Percentiles rank a stretch among this genome's conserved stretches.
phyloP scores from a whole-genome alignment of 495 filamentous ascomycete species.

The Xylaria acuta region DNA sequence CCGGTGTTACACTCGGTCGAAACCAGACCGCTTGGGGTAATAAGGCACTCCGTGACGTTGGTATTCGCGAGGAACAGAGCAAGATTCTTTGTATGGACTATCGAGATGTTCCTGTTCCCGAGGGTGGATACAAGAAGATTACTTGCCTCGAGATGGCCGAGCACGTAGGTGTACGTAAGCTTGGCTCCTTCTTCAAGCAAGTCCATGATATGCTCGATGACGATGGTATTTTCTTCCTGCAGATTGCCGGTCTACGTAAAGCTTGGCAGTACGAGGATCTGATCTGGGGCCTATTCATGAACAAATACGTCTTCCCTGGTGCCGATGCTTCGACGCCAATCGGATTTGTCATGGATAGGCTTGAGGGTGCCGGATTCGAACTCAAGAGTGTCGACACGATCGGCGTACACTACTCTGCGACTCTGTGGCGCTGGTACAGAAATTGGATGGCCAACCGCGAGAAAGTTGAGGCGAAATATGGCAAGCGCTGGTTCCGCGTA shows the following conservation, averaged over 20 bases:
- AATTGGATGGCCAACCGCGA: slow-evolving; percentile 98
- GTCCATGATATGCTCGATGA: slow-evolving; percentile 87
- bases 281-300: slow-evolving; percentile 89
- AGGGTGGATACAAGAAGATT: slow-evolving; percentile 80
- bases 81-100: slow-evolving; percentile 83
- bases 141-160: slow-evolving; percentile 91
- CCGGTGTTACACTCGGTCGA: slow-evolving; percentile 79
- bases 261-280: slow-evolving; percentile 89
- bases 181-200: slow-evolving; percentile 71
- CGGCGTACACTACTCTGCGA: slow-evolving; percentile 96
- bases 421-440: slow-evolving; percentile 97
- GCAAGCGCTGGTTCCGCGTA: slow-evolving; percentile 94
- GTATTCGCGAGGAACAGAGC: slow-evolving; percentile 73
- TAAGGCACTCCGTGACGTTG: slow-evolving; percentile 70
- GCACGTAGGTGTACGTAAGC: slow-evolving; percentile 83
- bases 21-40: slow-evolving; percentile 90
- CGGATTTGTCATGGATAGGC: slow-evolving; percentile 68
- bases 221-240: slow-evolving; percentile 82
- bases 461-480: slow-evolving; percentile 95
- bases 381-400: slow-evolving; percentile 82
- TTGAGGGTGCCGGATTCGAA: slow-evolving; percentile 81
- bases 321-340: slow-evolving; percentile 86
- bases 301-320: slow-evolving; percentile 90
- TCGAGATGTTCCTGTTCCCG: slow-evolving; percentile 76
- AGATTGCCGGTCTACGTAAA: slow-evolving; percentile 83